These are phyloP conservation scores for Chlamydomonas urium DNA, from an alignment of 139 green algal species.

Conservation along the genomic window DNA sequence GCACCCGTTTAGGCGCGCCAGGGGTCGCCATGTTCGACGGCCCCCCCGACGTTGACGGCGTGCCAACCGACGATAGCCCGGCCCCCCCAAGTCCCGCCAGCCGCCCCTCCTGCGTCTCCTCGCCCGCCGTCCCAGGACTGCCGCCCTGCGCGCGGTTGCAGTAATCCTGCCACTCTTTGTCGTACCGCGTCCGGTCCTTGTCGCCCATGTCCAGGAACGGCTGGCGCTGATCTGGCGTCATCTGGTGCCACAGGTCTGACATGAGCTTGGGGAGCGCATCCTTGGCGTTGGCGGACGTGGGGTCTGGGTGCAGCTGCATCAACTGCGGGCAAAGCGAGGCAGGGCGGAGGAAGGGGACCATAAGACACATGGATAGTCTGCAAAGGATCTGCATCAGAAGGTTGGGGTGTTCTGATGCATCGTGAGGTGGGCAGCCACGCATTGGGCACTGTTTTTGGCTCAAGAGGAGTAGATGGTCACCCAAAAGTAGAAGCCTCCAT, in stretches of 20 bases:
- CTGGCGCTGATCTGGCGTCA: neutral
- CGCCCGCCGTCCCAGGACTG: too few species aligned
- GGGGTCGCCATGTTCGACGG: too few species aligned
- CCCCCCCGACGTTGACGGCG: too few species aligned
- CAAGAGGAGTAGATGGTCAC: neutral
- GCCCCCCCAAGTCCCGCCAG: too few species aligned
- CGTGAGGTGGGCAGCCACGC: neutral
- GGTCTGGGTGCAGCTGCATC: slow-evolving; percentile 8
- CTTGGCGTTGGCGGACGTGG: neutral
- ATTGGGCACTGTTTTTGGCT: too few species aligned
- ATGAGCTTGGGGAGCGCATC: neutral
- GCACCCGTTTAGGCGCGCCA: too few species aligned
- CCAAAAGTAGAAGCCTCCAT: neutral
- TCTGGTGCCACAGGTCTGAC: slow-evolving; percentile 9
- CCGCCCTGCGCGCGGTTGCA: too few species aligned
- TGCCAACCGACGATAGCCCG: too few species aligned
- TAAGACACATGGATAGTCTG: neutral
- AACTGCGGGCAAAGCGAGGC: neutral
- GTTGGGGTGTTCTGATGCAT: neutral
- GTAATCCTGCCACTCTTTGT: too few species aligned
- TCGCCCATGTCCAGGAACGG: slow-evolving; percentile 4
- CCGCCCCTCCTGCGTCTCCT: too few species aligned
- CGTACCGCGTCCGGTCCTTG: too few species aligned
- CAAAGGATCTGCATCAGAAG: neutral
- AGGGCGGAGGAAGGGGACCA: neutral